Evolutionary conservation across 1,139 yeast species (phyloP).

Genomic region (Lodderomyces elongisporus): DNA sequence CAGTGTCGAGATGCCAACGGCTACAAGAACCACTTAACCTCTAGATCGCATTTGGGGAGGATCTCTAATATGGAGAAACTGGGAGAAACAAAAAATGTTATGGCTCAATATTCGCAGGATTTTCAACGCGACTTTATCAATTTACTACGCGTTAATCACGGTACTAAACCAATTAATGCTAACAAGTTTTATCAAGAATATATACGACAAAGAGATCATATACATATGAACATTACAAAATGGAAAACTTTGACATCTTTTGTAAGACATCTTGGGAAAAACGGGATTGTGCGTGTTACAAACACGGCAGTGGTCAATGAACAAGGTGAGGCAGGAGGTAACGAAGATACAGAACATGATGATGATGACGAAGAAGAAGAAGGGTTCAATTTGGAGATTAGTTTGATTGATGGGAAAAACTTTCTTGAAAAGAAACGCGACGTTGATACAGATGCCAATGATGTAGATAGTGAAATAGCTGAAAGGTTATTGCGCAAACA

Average conservation of each 20-base stretch:
- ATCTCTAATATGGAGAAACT: constrained; percentile 37
- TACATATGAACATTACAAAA: constrained; percentile 85
- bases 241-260: constrained; percentile 73
- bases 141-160: constrained; percentile 63
- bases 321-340: neutral
- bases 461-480: constrained; percentile 3
- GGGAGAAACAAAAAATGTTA: constrained; percentile 37
- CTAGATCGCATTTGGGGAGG: constrained; percentile 68
- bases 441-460: neutral
- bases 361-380: constrained; percentile 35
- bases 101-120: constrained; percentile 54
- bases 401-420: constrained; percentile 23
- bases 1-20: constrained; percentile 97
- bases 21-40: constrained; percentile 75
- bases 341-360: no score
- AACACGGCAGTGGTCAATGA: neutral
- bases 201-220: constrained; percentile 64
- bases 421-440: constrained; percentile 2
- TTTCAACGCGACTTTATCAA: constrained; percentile 66
- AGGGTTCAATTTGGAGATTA: constrained; percentile 35
- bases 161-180: constrained; percentile 74
- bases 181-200: constrained; percentile 89
- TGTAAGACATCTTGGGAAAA: constrained; percentile 56
- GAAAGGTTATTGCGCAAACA: constrained; percentile 7
- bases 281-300: constrained; percentile 52